Evolutionary conservation across 2,329 filamentous ascomycete genomes (phyloP).

Genomic region (Fusarium circinatum): DNA sequence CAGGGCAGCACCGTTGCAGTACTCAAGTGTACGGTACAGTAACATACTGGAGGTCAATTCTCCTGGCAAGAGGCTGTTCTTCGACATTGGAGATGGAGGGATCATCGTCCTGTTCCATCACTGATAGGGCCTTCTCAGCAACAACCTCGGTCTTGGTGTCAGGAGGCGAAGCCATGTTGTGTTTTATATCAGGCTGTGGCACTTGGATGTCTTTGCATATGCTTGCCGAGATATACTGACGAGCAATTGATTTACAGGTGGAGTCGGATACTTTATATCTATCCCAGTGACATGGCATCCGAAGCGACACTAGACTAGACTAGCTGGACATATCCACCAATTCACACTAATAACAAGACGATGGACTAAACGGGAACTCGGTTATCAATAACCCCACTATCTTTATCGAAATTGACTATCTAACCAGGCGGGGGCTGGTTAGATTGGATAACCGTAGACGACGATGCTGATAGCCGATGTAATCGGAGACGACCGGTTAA

Average conservation of each 20-base stretch:
- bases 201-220: neutral
- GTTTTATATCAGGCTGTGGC: fast-evolving
- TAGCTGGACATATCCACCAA: neutral
- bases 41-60: neutral
- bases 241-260: neutral
- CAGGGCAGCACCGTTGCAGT: fast-evolving
- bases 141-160: neutral
- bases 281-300: neutral
- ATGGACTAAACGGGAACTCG: neutral
- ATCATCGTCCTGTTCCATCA: neutral
- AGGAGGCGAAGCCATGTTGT: neutral
- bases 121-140: neutral
- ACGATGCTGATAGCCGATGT: neutral
- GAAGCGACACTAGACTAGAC: neutral
- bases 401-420: neutral
- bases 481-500: neutral
- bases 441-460: neutral
- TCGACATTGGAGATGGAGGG: neutral
- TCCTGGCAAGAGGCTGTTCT: neutral
- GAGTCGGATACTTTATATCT: neutral
- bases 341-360: neutral
- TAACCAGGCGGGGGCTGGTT: neutral
- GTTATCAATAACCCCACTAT: neutral
- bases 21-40: fast-evolving
- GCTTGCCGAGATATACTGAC: neutral